Evolutionary conservation across 2,329 filamentous ascomycete genomes (phyloP).

Genomic region (Aspergillus vadensis): DNA sequence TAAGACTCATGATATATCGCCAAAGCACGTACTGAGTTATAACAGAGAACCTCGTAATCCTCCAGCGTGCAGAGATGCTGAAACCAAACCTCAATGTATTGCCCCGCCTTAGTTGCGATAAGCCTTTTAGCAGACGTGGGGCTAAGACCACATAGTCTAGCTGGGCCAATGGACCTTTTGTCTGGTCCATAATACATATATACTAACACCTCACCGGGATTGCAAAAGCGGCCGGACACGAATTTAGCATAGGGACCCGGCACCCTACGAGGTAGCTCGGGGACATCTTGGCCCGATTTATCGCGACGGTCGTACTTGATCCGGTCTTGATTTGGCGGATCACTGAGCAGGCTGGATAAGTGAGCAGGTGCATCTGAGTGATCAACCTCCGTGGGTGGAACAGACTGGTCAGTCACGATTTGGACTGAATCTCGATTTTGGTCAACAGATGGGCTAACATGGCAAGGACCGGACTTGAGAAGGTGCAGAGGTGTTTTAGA

Average conservation of each 20-base stretch:
- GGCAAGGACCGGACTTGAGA: not conserved
- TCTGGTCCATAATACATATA: constrained; percentile 34
- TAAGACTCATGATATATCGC: not conserved
- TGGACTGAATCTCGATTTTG: not conserved
- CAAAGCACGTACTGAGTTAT: constrained; percentile 24
- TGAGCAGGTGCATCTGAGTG: not conserved
- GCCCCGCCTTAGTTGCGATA: constrained; percentile 17
- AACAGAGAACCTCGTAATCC: constrained; percentile 31
- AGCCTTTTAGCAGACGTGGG: constrained; percentile 19
- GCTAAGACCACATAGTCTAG: constrained; percentile 32
- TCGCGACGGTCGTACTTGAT: not conserved
- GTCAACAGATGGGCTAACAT: not conserved
- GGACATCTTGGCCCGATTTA: not conserved
- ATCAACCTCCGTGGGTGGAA: not conserved
- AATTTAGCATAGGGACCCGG: not conserved
- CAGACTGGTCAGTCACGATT: not conserved
- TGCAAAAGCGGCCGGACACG: constrained; percentile 21
- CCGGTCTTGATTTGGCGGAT: too few relatives aligned
- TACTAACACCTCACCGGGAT: constrained; percentile 31
- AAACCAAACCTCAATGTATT: constrained; percentile 35
- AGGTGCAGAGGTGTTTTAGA: constrained; percentile 11
- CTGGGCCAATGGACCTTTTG: constrained; percentile 30
- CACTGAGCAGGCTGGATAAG: not conserved
- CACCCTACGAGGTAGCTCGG: constrained; percentile 14
- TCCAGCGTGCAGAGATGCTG: constrained; percentile 32